Evolutionary conservation across 345 rosid genomes (phyloP), one percentile per base, ranked within the genome.

Genomic region (Pelargonium nanum): DNA sequence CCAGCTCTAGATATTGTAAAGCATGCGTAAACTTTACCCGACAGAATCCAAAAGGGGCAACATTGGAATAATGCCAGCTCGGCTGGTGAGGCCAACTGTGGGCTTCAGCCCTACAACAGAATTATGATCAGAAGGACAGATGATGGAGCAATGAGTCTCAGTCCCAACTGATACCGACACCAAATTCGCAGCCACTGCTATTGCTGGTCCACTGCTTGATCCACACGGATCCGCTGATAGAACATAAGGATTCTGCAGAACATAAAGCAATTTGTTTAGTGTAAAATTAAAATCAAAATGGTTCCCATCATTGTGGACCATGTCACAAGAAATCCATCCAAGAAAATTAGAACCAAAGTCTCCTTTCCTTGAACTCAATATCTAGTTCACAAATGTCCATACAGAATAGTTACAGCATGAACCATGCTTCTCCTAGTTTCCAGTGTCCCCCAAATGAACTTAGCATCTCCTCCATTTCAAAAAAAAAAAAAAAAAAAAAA

Each of bases 71-170:
- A 84, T 90, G 1, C 96, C 91, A 6, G 85, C 88, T 62, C 83
- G 70, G 73, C 95, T 91, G 4, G 96, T 88, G 60, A 91, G 85
- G 58, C 91, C 93, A 26, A 85, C 85, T 0, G 77, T 90, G 23
- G 93, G 95, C 64, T 87, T 87, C 59, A 87, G 56, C 25, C 95
- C 95, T 1, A 87, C 89, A 1, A 80, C 82, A 0, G 89, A 90
- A 68, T 87, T 85, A 22, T 53, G 58, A 63, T 71, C 66, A 0
- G 97, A 64, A 0, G 95, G 95, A 48, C 75, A 85, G 1, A 90
- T 60, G 26, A 87, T 78, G 28, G 95, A 90, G 45, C 91, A 92
- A 68, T 79, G 73, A 0, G 95, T 87, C 68, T 87, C 97, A 7
- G 91, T 81, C 19, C 93, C 95, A 0, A 83, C 22, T 9, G 95